Percentiles rank a stretch among this genome's conserved stretches.
Conservation (phyloP, 164 flowering plant species). For the Umbellularia californica region DNA sequence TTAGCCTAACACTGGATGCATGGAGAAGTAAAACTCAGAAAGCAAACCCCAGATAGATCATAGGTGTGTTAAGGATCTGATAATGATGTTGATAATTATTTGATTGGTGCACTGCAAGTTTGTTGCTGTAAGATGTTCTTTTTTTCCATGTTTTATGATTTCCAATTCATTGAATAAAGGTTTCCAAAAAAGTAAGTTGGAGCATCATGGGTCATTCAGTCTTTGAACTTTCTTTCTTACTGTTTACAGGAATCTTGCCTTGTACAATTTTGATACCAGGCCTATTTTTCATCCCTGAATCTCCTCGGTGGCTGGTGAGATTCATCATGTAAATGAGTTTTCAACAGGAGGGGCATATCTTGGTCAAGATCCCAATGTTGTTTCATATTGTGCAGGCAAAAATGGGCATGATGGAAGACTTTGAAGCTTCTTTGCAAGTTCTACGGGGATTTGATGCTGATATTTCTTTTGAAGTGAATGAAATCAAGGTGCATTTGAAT, state of each 20-base stretch:
- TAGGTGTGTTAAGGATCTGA: no score
- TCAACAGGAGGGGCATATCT: neutral
- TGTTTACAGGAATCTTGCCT: conserved; percentile 71
- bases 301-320: conserved; percentile 96
- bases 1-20: no score
- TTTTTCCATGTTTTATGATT: no score
- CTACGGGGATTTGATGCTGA: conserved; percentile 92
- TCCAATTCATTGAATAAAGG: no score
- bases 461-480: conserved; percentile 83
- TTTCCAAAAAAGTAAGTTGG: neutral
- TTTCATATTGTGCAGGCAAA: conserved; percentile 57
- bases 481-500: conserved; percentile 66
- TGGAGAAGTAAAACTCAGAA: no score
- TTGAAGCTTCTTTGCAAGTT: conserved; percentile 95
- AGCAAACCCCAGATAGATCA: no score
- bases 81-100: no score
- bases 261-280: conserved; percentile 85
- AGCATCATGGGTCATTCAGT: neutral
- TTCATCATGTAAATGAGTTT: conserved; percentile 4
- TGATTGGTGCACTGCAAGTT: no score
- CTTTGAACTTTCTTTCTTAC: neutral
- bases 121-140: no score
- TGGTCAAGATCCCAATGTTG: conserved; percentile 5
- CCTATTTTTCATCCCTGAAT: conserved; percentile 92
- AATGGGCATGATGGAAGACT: conserved; percentile 97